Evolutionary conservation across 345 rosid species (phyloP).

Genomic region (Salix exigua): DNA sequence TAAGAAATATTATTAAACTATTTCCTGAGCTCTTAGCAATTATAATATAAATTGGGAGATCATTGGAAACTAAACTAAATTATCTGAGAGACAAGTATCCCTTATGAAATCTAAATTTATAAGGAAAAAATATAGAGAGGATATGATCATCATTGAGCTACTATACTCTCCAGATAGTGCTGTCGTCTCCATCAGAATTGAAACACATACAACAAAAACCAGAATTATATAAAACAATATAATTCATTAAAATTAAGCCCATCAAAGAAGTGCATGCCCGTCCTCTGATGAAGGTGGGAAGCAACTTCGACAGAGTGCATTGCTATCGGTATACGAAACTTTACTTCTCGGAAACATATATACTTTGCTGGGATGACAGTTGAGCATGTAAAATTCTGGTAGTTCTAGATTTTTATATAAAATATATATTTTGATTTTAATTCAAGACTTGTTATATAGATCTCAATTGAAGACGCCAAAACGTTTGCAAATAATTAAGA

Average conservation of each 20-base stretch:
- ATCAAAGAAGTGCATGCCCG: not conserved
- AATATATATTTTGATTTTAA: too few species aligned
- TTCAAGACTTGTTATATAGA: fast-evolving
- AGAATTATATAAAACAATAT: not conserved
- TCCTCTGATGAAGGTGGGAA: not conserved
- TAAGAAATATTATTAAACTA: too few species aligned
- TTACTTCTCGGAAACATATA: fast-evolving
- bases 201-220: not conserved
- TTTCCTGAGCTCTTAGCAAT: too few species aligned
- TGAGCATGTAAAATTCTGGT: too few species aligned
- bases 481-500: too few species aligned
- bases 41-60: not conserved
- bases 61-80: not conserved
- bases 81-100: not conserved
- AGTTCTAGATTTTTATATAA: too few species aligned
- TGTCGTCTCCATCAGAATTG: not conserved
- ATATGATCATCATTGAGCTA: not conserved
- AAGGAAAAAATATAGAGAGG: not conserved
- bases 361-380: fast-evolving
- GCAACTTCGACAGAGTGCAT: not conserved
- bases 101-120: too few species aligned
- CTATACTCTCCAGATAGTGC: not conserved
- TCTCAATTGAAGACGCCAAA: too few species aligned
- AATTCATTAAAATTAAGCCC: not conserved
- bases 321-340: not conserved